Base-by-base conservation (phyloP, 495 filamentous ascomycete species). In the Physcia stellaris region DNA sequence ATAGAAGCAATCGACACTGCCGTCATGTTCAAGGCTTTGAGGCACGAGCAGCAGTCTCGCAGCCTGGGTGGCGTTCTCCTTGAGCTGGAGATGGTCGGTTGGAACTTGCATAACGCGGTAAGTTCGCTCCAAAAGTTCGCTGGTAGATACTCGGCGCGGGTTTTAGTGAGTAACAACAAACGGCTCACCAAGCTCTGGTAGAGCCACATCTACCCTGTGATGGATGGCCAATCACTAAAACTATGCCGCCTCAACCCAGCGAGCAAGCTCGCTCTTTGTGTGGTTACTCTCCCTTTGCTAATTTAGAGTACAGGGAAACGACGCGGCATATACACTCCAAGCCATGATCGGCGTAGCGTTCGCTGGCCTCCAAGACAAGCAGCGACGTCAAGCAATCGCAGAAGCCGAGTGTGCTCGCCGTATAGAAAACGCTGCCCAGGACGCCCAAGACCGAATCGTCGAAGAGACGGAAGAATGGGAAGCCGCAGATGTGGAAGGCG, bases 291-390 rank as follows among this genome's bases (percentile, higher is more conserved):
- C 30, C 12, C 29, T 17, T 19, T 23, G 36, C 45, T 46, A 30
- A 44, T 24, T 19, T 7, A 11, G 1, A 27, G 3, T 32, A 12
- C 23, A 51, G 28, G 77, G 90, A n/a, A 98, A 98, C 52, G 90
- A 98, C 52, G 90, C 90, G 4, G 73, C 72, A 4, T 93, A 83
- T 55, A 88, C 88, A 0, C 51, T 95, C 42, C 73, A 77, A 43
- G 80, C 73, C 20, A 67, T 94, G 65, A 53, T 96, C 9, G 68
- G 60, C 10, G 68, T 94, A 46, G 65, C 71, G 31, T 52, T 84
- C 42, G 63, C 32, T 21, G 43, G 41, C 13, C 35, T 50, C 2
- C 21, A 24, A 24, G 17, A 37, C 5, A 15, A 28, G 13, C 18
- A 10, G 15, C 11, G 20, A 4, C 24, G 34, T 31, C 20, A 35